Percentiles rank a stretch among this genome's conserved stretches.
phyloP scores from a whole-genome alignment of 1,284 basidiomycete species.

The Trametes hirsuta region DNA sequence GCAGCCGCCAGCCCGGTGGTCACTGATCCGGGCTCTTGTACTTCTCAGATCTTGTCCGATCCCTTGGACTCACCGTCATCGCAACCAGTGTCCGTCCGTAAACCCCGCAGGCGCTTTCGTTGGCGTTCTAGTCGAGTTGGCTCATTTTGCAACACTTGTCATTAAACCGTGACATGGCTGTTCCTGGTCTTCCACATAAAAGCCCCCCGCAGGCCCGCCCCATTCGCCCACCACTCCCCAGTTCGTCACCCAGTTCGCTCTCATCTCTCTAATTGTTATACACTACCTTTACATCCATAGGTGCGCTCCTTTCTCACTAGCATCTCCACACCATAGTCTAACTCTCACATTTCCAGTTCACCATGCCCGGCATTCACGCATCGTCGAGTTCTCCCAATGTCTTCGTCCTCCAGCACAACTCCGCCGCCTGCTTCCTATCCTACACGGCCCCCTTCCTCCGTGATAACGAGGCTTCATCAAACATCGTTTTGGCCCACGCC shows the following conservation, averaged over 20 bases:
- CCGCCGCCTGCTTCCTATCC: constrained; percentile 46
- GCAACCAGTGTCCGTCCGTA: constrained; percentile 13
- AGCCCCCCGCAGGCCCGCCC: not conserved
- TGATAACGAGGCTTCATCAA: constrained; percentile 49
- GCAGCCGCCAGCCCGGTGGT: constrained; percentile 6
- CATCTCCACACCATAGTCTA: not conserved
- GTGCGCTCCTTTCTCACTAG: not conserved
- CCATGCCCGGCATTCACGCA: constrained; percentile 39
- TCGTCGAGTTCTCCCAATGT: constrained; percentile 26
- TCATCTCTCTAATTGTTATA: not conserved
- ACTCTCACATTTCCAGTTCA: constrained; percentile 3
- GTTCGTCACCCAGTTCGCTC: constrained; percentile 4
- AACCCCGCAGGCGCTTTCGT: constrained; percentile 8
- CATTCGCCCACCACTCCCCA: not conserved
- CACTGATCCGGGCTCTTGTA: constrained; percentile 12
- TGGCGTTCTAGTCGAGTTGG: constrained; percentile 13
- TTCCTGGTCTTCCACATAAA: constrained; percentile 20
- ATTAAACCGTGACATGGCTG: constrained; percentile 23
- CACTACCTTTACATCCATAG: not conserved
- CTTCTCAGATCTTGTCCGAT: constrained; percentile 21
- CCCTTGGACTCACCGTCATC: constrained; percentile 14
- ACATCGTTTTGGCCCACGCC: constrained; percentile 56
- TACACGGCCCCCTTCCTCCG: constrained; percentile 46
- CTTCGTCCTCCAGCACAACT: constrained; percentile 47
- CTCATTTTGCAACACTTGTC: constrained; percentile 13